A percentile compares a stretch with the other conserved stretches of the same genome.
Conservation (phyloP, 1,284 basidiomycete species). For the Cronartium quercuum region DNA sequence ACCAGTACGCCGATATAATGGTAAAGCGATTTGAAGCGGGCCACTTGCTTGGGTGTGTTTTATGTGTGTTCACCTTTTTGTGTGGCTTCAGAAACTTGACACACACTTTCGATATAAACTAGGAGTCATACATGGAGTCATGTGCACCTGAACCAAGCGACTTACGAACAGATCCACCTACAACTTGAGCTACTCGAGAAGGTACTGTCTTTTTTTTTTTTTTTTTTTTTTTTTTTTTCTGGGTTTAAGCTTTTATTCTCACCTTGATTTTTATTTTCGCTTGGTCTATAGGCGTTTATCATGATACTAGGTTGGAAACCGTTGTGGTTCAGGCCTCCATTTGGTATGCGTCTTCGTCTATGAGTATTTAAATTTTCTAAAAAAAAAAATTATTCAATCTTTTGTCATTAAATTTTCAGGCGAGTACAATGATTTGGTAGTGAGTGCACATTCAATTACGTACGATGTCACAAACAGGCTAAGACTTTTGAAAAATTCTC, state of each 20-base stretch:
- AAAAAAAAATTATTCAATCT: neutral
- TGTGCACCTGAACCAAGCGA: constrained; percentile 43
- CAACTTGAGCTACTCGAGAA: constrained; percentile 41
- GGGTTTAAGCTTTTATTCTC: neutral
- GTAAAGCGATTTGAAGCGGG: constrained; percentile 14
- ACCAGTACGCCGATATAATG: constrained; percentile 11
- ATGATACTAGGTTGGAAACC: constrained; percentile 48
- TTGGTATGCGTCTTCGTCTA: neutral
- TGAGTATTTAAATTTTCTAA: neutral
- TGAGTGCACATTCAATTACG: constrained; percentile 16
- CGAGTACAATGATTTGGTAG: constrained; percentile 33
- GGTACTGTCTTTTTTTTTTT: constrained; percentile 2
- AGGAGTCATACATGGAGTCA: constrained; percentile 44
- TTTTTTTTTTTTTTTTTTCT: neutral
- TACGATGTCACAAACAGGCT: too few relatives aligned
- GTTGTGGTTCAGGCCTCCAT: constrained; percentile 43
- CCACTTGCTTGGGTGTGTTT: constrained; percentile 13
- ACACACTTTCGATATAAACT: too few relatives aligned
- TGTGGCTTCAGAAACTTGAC: too few relatives aligned
- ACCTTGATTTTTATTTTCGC: neutral
- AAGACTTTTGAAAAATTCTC: too few relatives aligned
- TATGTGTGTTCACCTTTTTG: too few relatives aligned
- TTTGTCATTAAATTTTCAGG: constrained; percentile 41
- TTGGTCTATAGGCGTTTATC: constrained; percentile 42
- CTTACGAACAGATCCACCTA: constrained; percentile 41